Percentiles rank a stretch among this genome's conserved stretches.
Evolutionary conservation across 2,329 filamentous ascomycete species (phyloP).

Genomic region (Colletotrichum shisoi): DNA sequence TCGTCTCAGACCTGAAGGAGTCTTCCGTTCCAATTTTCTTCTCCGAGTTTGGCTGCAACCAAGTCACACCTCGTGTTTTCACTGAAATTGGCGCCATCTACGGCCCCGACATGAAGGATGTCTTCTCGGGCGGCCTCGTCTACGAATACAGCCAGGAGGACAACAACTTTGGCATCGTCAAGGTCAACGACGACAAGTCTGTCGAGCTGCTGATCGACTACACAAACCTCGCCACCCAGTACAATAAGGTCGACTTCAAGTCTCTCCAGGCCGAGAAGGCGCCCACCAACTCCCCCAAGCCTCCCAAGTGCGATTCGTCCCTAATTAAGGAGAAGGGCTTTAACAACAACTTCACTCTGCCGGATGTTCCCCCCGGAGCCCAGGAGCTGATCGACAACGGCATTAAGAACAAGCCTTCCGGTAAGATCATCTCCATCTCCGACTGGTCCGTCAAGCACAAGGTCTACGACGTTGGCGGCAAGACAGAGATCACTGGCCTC

Average conservation of each 20-base stretch:
- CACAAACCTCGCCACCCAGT: constrained; percentile 78
- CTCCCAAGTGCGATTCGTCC: constrained; percentile 70
- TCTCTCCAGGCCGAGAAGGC: constrained; percentile 70
- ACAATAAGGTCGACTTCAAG: constrained; percentile 75
- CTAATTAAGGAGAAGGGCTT: constrained; percentile 76
- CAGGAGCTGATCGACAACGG: constrained; percentile 79
- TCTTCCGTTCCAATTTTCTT: constrained; percentile 80
- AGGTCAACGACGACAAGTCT: constrained; percentile 65
- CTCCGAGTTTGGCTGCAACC: constrained; percentile 83
- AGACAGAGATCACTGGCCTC: constrained; percentile 53
- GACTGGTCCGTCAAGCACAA: constrained; percentile 64
- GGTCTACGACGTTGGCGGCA: constrained; percentile 53
- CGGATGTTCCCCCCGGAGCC: constrained; percentile 70
- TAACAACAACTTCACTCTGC: constrained; percentile 81
- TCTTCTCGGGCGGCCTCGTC: constrained; percentile 78
- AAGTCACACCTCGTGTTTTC: constrained; percentile 73
- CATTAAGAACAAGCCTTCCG: constrained; percentile 68
- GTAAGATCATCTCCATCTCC: constrained; percentile 73
- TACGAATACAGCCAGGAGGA: constrained; percentile 81
- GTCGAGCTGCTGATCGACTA: constrained; percentile 70
- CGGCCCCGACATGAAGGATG: constrained; percentile 70
- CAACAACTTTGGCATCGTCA: constrained; percentile 71
- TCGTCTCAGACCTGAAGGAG: constrained; percentile 71
- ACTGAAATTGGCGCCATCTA: constrained; percentile 79
- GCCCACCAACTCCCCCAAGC: constrained; percentile 56